These are phyloP conservation scores for Phytophthora idaei DNA, from an alignment of 352 stramenopile genomes.

Conservation along the genomic window DNA sequence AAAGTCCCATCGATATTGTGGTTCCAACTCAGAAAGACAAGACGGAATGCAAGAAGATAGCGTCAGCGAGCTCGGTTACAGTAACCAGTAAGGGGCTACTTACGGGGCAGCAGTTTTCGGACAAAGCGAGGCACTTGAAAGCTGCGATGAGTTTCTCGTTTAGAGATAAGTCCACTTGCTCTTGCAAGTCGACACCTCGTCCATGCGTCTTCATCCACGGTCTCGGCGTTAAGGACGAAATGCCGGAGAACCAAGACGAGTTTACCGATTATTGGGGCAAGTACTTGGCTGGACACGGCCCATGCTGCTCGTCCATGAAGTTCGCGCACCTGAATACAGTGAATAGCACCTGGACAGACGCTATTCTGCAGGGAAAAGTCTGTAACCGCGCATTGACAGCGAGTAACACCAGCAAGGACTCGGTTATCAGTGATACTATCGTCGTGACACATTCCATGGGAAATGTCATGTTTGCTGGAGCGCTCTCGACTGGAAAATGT, in stretches of 20 bases:
- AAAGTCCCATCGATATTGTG: constrained; percentile 19
- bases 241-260: constrained; percentile 13
- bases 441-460: constrained; percentile 26
- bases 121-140: background rate
- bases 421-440: constrained; percentile 17
- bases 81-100: constrained; percentile 1
- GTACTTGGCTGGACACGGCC: constrained; percentile 8
- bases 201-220: constrained; percentile 25
- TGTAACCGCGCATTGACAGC: constrained; percentile 17
- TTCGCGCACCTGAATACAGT: constrained; percentile 18
- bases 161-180: constrained; percentile 3
- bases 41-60: constrained; percentile 2
- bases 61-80: background rate
- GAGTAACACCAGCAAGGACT: constrained; percentile 11
- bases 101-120: background rate
- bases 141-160: constrained; percentile 8
- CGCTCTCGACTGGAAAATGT: constrained; percentile 24
- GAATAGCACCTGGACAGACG: constrained; percentile 7
- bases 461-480: constrained; percentile 25
- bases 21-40: constrained; percentile 2
- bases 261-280: constrained; percentile 18
- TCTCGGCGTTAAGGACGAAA: constrained; percentile 7
- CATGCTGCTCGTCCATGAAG: constrained; percentile 24
- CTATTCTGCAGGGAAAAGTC: constrained; percentile 12
- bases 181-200: constrained; percentile 16